phyloP scores from a whole-genome alignment of 2,329 filamentous ascomycete species.

The Exserohilum rostratum region DNA sequence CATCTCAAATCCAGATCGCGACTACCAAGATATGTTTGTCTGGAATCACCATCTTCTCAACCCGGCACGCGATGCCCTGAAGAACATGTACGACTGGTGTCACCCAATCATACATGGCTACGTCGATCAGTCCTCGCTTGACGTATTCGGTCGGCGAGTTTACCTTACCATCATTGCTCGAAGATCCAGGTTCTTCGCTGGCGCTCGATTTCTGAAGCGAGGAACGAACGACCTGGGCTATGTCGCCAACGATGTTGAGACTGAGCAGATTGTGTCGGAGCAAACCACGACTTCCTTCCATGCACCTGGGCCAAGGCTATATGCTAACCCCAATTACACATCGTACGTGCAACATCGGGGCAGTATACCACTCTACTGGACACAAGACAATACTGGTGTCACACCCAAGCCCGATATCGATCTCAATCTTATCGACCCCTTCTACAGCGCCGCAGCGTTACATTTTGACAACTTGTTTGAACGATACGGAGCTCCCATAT shows the following conservation, averaged over 20 bases:
- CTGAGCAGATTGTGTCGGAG: conserved; percentile 96
- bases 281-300: conserved; percentile 95
- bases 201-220: conserved; percentile 90
- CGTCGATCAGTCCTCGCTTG: conserved; percentile 79
- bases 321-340: conserved; percentile 88
- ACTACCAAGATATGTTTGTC: conserved; percentile 94
- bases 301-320: conserved; percentile 82
- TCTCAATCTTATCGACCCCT: conserved; percentile 92
- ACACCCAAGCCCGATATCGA: conserved; percentile 97
- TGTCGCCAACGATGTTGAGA: conserved; percentile 98
- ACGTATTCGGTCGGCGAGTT: conserved; percentile 83
- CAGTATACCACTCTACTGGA: conserved; percentile 97
- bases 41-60: conserved; percentile 92
- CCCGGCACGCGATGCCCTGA: conserved; percentile 72
- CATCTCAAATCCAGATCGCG: conserved; percentile 62
- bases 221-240: conserved; percentile 94
- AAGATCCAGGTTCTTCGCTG: conserved; percentile 90
- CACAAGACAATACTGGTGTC: conserved; percentile 92
- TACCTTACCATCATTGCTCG: conserved; percentile 94
- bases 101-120: conserved; percentile 95
- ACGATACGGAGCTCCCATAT: conserved; percentile 89
- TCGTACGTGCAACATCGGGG: conserved; percentile 97
- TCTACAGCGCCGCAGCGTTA: conserved; percentile 88
- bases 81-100: conserved; percentile 93
- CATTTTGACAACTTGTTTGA: conserved; percentile 96